These are phyloP conservation scores for Xylariaceae sp. DNA, from an alignment of 2,329 filamentous ascomycete species.

Conservation along the genomic window DNA sequence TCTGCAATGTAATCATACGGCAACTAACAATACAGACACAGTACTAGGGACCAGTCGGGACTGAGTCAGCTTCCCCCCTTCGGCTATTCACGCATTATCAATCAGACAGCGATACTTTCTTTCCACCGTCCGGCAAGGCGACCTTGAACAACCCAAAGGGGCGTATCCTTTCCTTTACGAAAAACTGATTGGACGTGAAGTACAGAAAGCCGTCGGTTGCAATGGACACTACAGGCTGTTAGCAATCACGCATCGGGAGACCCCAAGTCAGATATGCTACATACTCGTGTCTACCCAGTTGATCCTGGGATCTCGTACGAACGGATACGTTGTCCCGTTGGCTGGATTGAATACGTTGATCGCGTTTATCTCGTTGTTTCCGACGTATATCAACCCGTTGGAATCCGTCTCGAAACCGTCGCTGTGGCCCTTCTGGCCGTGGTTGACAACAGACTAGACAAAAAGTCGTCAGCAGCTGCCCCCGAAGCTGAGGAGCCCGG, in stretches of 20 bases:
- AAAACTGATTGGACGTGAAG: constrained; percentile 48
- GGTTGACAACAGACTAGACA: constrained; percentile 36
- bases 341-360: constrained; percentile 38
- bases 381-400: constrained; percentile 43
- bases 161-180: constrained; percentile 16
- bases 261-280: constrained; percentile 1
- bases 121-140: constrained; percentile 21
- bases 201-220: constrained; percentile 45
- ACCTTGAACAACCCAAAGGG: constrained; percentile 25
- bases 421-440: constrained; percentile 43
- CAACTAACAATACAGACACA: too few species aligned
- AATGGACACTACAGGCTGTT: constrained; percentile 28
- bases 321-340: constrained; percentile 35
- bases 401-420: constrained; percentile 49
- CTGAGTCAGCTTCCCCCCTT: too few species aligned
- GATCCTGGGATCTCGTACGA: constrained; percentile 37
- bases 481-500: too few species aligned
- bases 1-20: too few species aligned
- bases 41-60: too few species aligned
- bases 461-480: constrained; percentile 24
- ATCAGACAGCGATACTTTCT: too few species aligned
- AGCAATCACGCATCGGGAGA: neutral
- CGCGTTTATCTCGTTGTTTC: constrained; percentile 45
- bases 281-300: constrained; percentile 45
- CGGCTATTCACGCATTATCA: too few species aligned